These are phyloP conservation scores for Sparassis latifolia DNA, from an alignment of 1,284 basidiomycete genomes.

Conservation along the genomic window DNA sequence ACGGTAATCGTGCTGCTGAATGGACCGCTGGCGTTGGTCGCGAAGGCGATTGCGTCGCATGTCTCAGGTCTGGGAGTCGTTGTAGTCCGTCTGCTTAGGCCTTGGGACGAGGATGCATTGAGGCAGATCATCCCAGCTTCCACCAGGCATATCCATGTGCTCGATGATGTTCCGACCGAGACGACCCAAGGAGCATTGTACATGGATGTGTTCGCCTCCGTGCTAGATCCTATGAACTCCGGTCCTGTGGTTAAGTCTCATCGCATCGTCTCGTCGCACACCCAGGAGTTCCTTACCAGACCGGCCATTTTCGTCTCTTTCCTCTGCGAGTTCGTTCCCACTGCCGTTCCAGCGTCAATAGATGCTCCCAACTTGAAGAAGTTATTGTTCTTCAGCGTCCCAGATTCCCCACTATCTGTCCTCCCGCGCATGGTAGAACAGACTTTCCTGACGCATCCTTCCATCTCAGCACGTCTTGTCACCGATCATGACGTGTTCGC, in stretches of 20 bases:
- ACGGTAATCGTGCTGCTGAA: conserved; percentile 63
- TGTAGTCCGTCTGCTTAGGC: conserved; percentile 68
- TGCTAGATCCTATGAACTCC: conserved; percentile 36
- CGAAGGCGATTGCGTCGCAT: conserved; percentile 42
- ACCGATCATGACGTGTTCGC: conserved; percentile 66
- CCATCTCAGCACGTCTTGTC: conserved; percentile 51
- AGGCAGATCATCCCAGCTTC: conserved; percentile 50
- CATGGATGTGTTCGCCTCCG: conserved; percentile 61
- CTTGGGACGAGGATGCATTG: conserved; percentile 66
- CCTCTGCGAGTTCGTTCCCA: conserved; percentile 25
- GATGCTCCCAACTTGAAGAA: conserved; percentile 38
- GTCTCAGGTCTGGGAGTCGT: conserved; percentile 53
- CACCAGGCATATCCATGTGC: conserved; percentile 54
- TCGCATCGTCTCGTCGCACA: conserved; percentile 49
- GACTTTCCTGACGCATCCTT: conserved; percentile 39
- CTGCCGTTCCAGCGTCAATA: conserved; percentile 12
- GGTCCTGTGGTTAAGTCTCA: conserved; percentile 48
- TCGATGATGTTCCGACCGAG: conserved; percentile 68
- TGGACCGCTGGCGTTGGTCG: conserved; percentile 57
- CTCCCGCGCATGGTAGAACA: conserved; percentile 51
- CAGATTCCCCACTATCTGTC: conserved; percentile 44
- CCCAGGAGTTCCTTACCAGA: conserved; percentile 44
- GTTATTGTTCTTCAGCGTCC: conserved; percentile 57
- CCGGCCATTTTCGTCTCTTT: conserved; percentile 41
- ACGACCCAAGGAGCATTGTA: conserved; percentile 62